Conservation (phyloP, 2,329 filamentous ascomycete species). For the Pestalotiopsis sp. region DNA sequence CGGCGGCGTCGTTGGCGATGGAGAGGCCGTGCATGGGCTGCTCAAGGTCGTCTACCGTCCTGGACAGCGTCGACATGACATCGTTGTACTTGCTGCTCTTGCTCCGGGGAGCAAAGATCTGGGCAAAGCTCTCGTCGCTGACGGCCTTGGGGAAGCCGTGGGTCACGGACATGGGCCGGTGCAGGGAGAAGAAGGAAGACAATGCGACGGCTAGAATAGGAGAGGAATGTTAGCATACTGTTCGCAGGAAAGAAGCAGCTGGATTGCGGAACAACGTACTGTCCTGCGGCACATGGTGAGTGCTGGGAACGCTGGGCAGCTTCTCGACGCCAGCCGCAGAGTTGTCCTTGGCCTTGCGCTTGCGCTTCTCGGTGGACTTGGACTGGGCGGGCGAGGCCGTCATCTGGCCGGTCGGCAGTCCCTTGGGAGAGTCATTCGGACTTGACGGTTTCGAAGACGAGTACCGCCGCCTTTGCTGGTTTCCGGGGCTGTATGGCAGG, state of each 20-base stretch:
- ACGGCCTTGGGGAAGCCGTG: constrained; percentile 75
- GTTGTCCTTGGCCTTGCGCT: constrained; percentile 57
- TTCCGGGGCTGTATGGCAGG: constrained; percentile 35
- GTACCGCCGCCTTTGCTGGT: constrained; percentile 52
- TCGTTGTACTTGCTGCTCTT: constrained; percentile 53
- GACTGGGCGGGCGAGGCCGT: constrained; percentile 43
- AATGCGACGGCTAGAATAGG: constrained; percentile 71
- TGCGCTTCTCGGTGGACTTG: constrained; percentile 48
- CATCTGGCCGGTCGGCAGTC: constrained; percentile 50
- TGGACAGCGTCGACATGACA: constrained; percentile 67
- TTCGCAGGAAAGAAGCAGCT: neutral
- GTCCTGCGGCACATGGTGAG: constrained; percentile 68
- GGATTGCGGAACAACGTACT: constrained; percentile 44
- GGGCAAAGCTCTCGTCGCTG: constrained; percentile 73
- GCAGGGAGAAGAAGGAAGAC: constrained; percentile 92
- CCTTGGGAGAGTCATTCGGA: constrained; percentile 56
- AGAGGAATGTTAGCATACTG: constrained; percentile 18
- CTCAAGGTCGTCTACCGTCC: constrained; percentile 60
- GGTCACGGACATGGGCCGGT: constrained; percentile 89
- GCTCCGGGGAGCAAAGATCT: constrained; percentile 70
- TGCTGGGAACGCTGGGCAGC: constrained; percentile 74
- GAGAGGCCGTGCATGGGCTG: constrained; percentile 55
- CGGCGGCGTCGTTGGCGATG: constrained; percentile 33
- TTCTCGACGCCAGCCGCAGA: constrained; percentile 51
- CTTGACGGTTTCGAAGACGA: constrained; percentile 65